A percentile compares a stretch with the other conserved stretches of the same genome.
Conservation (phyloP, 164 flowering plant species). For the Brasenia schreberi region DNA sequence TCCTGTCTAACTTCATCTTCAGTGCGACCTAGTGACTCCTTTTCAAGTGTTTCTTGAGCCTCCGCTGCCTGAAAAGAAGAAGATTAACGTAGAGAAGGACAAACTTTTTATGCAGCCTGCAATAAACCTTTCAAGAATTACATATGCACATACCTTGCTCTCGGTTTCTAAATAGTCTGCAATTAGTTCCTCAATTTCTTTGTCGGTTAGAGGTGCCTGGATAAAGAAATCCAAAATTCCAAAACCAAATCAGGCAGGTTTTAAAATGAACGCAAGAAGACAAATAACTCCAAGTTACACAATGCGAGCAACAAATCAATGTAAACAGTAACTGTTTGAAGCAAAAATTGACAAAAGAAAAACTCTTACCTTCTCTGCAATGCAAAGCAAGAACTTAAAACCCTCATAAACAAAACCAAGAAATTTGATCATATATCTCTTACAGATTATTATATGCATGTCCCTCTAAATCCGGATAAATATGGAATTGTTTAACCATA, state of each 20-base stretch:
- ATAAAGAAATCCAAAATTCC: not conserved
- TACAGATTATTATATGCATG: too few species aligned
- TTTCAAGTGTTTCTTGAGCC: slow-evolving; percentile 95
- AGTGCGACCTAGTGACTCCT: slow-evolving; percentile 72
- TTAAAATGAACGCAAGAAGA: not conserved
- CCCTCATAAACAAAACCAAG: too few species aligned
- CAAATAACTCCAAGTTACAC: not conserved
- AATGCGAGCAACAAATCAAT: not conserved
- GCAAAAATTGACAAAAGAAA: not conserved
- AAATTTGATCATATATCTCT: too few species aligned
- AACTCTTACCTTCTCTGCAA: not conserved
- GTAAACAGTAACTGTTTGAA: not conserved
- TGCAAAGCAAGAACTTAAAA: too few species aligned
- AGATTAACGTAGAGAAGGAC: slow-evolving; percentile 15
- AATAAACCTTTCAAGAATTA: not conserved
- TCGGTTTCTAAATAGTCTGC: slow-evolving; percentile 77
- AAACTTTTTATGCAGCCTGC: not conserved
- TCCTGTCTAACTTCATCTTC: slow-evolving; percentile 85
- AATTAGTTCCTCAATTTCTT: slow-evolving; percentile 77
- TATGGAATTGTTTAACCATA: too few species aligned
- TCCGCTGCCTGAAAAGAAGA: slow-evolving; percentile 87
- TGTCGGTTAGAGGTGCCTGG: slow-evolving; percentile 72
- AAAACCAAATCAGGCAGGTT: not conserved
- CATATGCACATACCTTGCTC: slow-evolving; percentile 57
- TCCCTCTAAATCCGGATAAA: too few species aligned